Conservation (phyloP, 2,329 filamentous ascomycete species). For the Sclerotinia borealis region DNA sequence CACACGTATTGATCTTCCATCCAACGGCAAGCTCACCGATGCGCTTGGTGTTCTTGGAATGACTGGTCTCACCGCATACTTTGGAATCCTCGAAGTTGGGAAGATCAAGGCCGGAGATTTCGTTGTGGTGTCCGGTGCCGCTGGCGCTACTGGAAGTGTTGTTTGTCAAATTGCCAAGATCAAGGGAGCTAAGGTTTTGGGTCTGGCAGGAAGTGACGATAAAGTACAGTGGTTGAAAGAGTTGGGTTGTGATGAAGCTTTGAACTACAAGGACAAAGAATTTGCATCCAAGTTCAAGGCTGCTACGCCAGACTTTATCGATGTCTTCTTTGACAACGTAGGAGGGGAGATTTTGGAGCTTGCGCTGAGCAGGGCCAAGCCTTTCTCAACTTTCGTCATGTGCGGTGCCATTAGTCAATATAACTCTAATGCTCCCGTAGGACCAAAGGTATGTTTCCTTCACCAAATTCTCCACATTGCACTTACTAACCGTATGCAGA, state of each 20-base stretch:
- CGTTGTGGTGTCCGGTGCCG: constrained; percentile 72
- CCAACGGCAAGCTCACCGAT: constrained; percentile 46
- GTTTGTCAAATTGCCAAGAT: constrained; percentile 75
- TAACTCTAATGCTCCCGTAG: constrained; percentile 50
- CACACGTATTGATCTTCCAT: constrained; percentile 37
- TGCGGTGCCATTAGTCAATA: constrained; percentile 67
- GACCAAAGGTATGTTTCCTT: constrained; percentile 41
- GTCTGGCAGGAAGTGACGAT: constrained; percentile 59
- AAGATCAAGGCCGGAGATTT: constrained; percentile 63
- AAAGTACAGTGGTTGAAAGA: constrained; percentile 63
- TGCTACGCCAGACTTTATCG: constrained; percentile 54
- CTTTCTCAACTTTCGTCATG: constrained; percentile 60
- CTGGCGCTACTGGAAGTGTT: constrained; percentile 70
- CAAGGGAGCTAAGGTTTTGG: constrained; percentile 55
- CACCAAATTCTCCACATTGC: not conserved
- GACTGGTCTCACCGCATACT: constrained; percentile 71
- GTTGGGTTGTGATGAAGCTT: constrained; percentile 59
- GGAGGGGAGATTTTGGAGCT: constrained; percentile 65
- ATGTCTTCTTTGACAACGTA: constrained; percentile 71
- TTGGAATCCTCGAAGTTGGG: constrained; percentile 64
- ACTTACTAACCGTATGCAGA: constrained; percentile 31
- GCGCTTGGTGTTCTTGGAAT: constrained; percentile 56
- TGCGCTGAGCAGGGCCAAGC: constrained; percentile 57
- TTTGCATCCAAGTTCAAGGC: constrained; percentile 55
- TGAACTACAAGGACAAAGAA: constrained; percentile 63